Conservation (phyloP, 768 basidiomycete species). For the Tulasnella calospora region DNA sequence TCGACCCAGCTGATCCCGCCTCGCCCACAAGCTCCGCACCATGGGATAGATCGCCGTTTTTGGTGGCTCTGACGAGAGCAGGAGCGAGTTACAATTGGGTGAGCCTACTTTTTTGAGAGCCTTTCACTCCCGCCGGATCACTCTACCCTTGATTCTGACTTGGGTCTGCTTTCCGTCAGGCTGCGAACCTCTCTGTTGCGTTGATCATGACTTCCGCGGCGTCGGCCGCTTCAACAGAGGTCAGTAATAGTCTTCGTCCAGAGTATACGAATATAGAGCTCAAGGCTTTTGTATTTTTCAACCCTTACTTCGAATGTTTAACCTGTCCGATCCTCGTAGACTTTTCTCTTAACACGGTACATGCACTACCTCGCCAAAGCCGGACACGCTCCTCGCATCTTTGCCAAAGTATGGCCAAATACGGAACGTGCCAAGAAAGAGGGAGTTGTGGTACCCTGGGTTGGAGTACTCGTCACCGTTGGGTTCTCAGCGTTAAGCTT, state of each 20-base stretch:
- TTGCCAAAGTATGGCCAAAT: not conserved
- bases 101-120: not conserved
- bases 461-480: not conserved
- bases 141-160: not conserved
- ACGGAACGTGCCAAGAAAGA: not conserved
- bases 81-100: slow-evolving; percentile 10
- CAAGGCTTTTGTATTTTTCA: no score
- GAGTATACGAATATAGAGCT: not conserved
- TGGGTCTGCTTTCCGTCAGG: not conserved
- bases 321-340: not conserved
- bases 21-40: not conserved
- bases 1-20: not conserved
- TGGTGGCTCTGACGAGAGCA: not conserved
- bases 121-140: no score
- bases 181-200: not conserved
- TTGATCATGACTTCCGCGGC: slow-evolving; percentile 10
- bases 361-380: slow-evolving; percentile 18
- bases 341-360: slow-evolving; percentile 8
- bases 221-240: slow-evolving; percentile 6
- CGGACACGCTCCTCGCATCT: slow-evolving; percentile 24
- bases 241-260: not conserved
- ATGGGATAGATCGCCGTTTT: not conserved
- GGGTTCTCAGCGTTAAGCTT: not conserved
- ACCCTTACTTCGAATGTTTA: no score
- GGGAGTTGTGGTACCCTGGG: not conserved